phyloP scores from a whole-genome alignment of 169 alveolate species.

The Eimeria necatrix region DNA sequence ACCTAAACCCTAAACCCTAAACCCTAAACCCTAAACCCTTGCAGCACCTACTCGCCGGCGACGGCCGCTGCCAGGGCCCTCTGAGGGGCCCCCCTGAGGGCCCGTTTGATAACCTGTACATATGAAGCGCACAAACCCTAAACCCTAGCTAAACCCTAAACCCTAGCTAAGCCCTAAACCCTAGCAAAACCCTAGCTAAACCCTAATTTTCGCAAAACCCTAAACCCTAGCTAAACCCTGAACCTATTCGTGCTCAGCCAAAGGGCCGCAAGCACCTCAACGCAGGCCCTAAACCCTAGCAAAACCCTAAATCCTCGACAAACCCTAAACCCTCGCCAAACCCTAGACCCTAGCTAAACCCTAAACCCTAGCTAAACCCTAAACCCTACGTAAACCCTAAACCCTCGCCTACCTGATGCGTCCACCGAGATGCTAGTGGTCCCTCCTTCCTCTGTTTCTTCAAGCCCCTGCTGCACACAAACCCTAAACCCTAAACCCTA shows the following conservation, averaged over 20 bases:
- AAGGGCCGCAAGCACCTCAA: too few relatives aligned
- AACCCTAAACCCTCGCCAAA: not conserved
- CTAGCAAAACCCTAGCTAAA: too few relatives aligned
- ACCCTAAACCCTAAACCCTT: not conserved
- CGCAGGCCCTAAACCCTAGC: too few relatives aligned
- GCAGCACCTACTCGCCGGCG: constrained; percentile 51
- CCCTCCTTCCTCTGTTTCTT: too few relatives aligned
- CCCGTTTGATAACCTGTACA: not conserved
- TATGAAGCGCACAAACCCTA: not conserved
- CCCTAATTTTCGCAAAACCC: not conserved
- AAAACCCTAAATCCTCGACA: too few relatives aligned
- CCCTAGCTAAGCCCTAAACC: too few relatives aligned
- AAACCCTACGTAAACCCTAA: constrained; percentile 2
- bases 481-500: not conserved
- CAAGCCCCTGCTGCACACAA: not conserved
- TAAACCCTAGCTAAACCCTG: too few relatives aligned
- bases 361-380: not conserved
- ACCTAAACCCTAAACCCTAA: not conserved
- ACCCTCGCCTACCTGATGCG: too few relatives aligned
- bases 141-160: too few relatives aligned
- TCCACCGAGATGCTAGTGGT: too few relatives aligned
- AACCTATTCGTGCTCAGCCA: too few relatives aligned
- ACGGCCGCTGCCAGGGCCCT: constrained; percentile 23
- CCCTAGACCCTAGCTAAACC: not conserved
- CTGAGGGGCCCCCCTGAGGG: not conserved